phyloP scores from a whole-genome alignment of 345 rosid genomes.

The Carallia brachiata region DNA sequence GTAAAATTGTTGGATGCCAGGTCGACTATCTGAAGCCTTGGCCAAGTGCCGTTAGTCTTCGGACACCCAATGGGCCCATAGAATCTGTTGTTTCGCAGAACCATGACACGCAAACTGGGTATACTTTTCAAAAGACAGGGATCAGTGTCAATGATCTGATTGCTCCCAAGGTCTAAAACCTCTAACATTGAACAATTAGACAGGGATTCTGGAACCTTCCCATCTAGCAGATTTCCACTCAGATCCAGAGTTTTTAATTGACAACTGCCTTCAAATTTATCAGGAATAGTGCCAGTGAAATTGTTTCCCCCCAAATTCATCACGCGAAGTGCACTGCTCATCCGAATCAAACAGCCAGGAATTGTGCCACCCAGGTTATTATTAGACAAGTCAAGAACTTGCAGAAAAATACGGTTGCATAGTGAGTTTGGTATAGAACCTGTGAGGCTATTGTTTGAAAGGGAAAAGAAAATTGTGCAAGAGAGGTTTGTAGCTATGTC shows the following conservation, averaged over 20 bases:
- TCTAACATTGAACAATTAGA: slow-evolving; percentile 31
- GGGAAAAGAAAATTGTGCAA: slow-evolving; percentile 2
- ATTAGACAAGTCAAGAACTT: slow-evolving; percentile 31
- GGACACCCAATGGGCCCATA: slow-evolving; percentile 33
- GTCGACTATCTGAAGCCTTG: slow-evolving; percentile 45
- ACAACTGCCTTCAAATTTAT: slow-evolving; percentile 2
- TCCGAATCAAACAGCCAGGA: slow-evolving; percentile 12
- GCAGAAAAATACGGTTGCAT: slow-evolving; percentile 4
- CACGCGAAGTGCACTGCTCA: background rate
- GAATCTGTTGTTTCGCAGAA: slow-evolving; percentile 45
- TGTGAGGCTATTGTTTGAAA: slow-evolving; percentile 3
- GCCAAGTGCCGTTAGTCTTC: background rate
- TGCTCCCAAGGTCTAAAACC: slow-evolving; percentile 45
- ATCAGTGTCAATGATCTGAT: slow-evolving; percentile 31
- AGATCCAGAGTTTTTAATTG: slow-evolving; percentile 24
- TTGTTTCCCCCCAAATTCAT: slow-evolving; percentile 26
- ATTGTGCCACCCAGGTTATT: slow-evolving; percentile 28
- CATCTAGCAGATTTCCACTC: slow-evolving; percentile 29
- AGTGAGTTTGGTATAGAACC: slow-evolving; percentile 11
- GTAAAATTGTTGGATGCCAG: slow-evolving; percentile 34
- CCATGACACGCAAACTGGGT: slow-evolving; percentile 37
- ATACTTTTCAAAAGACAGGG: slow-evolving; percentile 37
- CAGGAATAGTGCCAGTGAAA: slow-evolving; percentile 23
- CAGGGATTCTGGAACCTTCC: slow-evolving; percentile 35
- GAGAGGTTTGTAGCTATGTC: background rate